phyloP scores from a whole-genome alignment of 2,329 filamentous ascomycete species.

The Fusarium secorum region DNA sequence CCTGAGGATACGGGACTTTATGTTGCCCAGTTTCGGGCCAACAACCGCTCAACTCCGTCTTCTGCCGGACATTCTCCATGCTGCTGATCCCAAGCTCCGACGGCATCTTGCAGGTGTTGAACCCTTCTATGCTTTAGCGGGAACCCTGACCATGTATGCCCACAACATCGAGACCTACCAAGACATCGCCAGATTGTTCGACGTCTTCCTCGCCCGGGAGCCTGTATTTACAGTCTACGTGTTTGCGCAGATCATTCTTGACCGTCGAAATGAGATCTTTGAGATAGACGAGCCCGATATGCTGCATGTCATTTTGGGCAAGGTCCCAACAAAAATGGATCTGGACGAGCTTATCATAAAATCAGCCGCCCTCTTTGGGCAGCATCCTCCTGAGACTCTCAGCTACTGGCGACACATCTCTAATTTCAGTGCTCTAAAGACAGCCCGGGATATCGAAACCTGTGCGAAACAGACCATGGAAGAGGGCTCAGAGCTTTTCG shows the following conservation, averaged over 20 bases:
- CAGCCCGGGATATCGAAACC: constrained; percentile 64
- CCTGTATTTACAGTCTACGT: constrained; percentile 91
- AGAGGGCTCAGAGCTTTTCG: constrained; percentile 74
- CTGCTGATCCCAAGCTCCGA: constrained; percentile 75
- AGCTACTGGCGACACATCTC: constrained; percentile 78
- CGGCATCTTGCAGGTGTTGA: constrained; percentile 78
- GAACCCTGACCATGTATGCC: constrained; percentile 93
- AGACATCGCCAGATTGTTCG: constrained; percentile 89
- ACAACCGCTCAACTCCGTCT: constrained; percentile 86
- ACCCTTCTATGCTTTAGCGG: constrained; percentile 93
- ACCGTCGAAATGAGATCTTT: constrained; percentile 83
- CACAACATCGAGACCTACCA: constrained; percentile 92
- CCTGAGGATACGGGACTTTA: constrained; percentile 94
- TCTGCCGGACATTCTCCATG: constrained; percentile 80
- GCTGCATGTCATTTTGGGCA: constrained; percentile 86
- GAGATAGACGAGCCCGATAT: constrained; percentile 94
- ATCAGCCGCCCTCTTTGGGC: constrained; percentile 69
- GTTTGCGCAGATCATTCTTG: constrained; percentile 86
- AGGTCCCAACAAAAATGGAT: constrained; percentile 81
- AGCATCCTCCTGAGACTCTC: constrained; percentile 76
- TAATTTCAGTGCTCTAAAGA: constrained; percentile 82
- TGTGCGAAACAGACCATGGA: constrained; percentile 65
- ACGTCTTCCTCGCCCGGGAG: constrained; percentile 86
- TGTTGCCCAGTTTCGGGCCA: constrained; percentile 86
- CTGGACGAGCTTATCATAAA: constrained; percentile 78